Evolutionary conservation across 352 stramenopile genomes (phyloP), one percentile per base, ranked within the genome.

Genomic region (Phytophthora pisi): DNA sequence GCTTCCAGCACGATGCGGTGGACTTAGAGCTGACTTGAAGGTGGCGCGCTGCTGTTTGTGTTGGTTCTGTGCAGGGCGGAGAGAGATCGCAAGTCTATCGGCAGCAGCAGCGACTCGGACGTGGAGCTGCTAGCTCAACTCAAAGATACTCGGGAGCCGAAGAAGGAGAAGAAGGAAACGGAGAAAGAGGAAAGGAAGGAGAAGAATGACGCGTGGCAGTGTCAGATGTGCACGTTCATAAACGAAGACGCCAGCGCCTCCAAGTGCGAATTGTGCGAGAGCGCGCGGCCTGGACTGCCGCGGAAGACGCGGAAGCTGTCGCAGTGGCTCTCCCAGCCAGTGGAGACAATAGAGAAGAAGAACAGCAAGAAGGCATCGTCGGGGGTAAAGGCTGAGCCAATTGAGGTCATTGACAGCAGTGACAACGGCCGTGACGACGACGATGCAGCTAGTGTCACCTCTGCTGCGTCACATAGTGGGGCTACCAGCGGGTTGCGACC

Each of bases 191-290:
- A 40, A 9, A 9, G 24, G 4, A 43, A 49, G 13, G 10, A 43
- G 24, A 9, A 38, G 40, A 55, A 30, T 34, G 38, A 55, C 3
- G 9, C 52, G 7, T 89, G 82, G 79, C 67, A 70, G 30, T 89
- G 79, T 13, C 49, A 50, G 6, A 72, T 68, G 45, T 90, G 82
- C 53, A 90, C 82, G 7, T 89, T 77, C 23, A 23, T 78, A 6
- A 89, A 90, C 49, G 68, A 69, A 57, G 26, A 70, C n/a, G 5
- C 13, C 23, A 18, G 3, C 49, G 60, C 61, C 3, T 50, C 18
- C 2, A 43, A 56, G 36, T 90, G 82, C 34, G 68, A 86, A 58
- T 24, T 90, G 24, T 89, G 82, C 56, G 64, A 71, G 16, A 81
- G 62, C 11, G 49, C 57, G n/a, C 72, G 74, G 16, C 55, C 62